A percentile compares a stretch with the other conserved stretches of the same genome.
These are phyloP conservation scores for Talaromyces atroroseus DNA, from an alignment of 2,329 filamentous ascomycete species.

Conservation along the genomic window DNA sequence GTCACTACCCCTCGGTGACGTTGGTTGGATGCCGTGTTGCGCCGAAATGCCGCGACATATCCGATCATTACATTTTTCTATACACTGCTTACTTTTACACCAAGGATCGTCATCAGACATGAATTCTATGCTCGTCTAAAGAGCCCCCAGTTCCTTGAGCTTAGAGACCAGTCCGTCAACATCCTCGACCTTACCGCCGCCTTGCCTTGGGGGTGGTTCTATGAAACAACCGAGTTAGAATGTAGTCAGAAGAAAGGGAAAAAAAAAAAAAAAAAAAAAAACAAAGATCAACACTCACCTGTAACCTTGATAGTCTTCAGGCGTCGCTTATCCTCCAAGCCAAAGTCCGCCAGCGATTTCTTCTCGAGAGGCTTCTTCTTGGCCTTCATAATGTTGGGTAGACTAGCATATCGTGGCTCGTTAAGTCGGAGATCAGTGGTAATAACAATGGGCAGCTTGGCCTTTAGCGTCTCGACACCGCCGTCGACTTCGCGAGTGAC, in stretches of 20 bases:
- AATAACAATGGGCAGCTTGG: constrained; percentile 84
- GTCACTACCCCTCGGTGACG: constrained; percentile 8
- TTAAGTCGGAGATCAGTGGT: constrained; percentile 94
- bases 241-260: neutral
- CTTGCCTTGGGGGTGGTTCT: constrained; percentile 83
- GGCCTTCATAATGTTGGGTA: constrained; percentile 99
- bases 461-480: constrained; percentile 80
- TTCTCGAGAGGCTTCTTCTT: constrained; percentile 99
- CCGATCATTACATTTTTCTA: neutral
- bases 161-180: constrained; percentile 91
- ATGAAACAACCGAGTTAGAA: constrained; percentile 16
- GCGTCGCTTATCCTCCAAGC: constrained; percentile 66
- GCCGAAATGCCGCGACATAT: neutral
- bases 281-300: constrained; percentile 52
- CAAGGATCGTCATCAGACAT: neutral
- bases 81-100: constrained; percentile 1
- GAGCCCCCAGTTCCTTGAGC: constrained; percentile 90
- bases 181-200: constrained; percentile 94
- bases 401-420: constrained; percentile 85
- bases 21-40: neutral
- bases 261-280: too few relatives aligned
- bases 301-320: constrained; percentile 87
- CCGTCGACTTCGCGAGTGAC: constrained; percentile 94
- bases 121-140: constrained; percentile 47
- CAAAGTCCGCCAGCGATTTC: constrained; percentile 78